phyloP scores from a whole-genome alignment of 805 yeast species.

The Monosporozyma aerobia region DNA sequence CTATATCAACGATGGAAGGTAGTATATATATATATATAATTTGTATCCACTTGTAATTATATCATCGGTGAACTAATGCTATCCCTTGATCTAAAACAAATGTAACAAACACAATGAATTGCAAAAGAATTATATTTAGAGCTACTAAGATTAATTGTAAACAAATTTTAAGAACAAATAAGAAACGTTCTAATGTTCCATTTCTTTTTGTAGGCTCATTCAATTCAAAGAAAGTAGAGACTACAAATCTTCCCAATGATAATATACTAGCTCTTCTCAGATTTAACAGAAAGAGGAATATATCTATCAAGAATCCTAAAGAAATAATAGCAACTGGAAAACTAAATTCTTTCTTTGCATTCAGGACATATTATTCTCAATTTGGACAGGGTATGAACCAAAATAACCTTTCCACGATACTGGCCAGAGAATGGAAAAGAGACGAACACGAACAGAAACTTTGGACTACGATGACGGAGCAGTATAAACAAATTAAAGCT shows the following conservation, averaged over 20 bases:
- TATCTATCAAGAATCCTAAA: constrained; percentile 1
- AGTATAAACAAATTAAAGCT: constrained; percentile 3
- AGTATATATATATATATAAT: too few relatives aligned
- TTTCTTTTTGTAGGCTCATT: neutral
- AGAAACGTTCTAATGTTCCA: neutral
- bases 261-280: neutral
- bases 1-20: neutral
- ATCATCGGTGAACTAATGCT: too few relatives aligned
- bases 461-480: constrained; percentile 2
- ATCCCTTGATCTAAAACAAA: too few relatives aligned
- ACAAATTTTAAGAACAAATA: neutral
- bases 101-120: neutral
- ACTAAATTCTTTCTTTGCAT: constrained; percentile 21
- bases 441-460: constrained; percentile 2
- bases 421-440: constrained; percentile 17
- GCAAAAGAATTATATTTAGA: neutral
- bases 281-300: neutral
- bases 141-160: neutral
- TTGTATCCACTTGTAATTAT: neutral
- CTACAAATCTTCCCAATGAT: neutral
- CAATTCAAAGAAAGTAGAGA: neutral
- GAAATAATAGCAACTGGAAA: constrained; percentile 4
- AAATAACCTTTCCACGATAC: constrained; percentile 13
- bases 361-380: constrained; percentile 21
- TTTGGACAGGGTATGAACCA: constrained; percentile 18